Percentiles rank a stretch among this genome's conserved stretches.
phyloP scores from a whole-genome alignment of 768 basidiomycete genomes.

The Panaeolus papilionaceus region DNA sequence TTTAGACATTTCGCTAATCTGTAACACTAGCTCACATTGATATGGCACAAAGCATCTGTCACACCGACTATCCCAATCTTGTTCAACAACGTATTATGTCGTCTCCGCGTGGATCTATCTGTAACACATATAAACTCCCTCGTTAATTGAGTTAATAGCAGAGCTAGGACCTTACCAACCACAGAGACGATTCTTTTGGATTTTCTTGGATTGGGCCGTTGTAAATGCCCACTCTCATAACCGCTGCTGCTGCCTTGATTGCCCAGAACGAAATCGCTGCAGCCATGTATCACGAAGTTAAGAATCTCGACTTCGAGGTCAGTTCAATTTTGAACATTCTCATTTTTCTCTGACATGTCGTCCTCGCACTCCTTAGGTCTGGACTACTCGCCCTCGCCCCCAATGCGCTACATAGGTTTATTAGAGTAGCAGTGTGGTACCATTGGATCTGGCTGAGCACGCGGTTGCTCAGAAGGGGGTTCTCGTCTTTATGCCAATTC shows the following conservation, averaged over 20 bases:
- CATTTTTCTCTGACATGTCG: neutral
- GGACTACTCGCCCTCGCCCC: neutral
- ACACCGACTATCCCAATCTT: neutral
- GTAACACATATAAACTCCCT: neutral
- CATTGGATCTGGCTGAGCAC: neutral
- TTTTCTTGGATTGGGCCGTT: neutral
- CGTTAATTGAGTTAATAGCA: neutral
- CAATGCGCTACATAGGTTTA: neutral
- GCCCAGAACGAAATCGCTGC: neutral
- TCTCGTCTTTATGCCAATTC: neutral
- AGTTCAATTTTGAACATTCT: neutral
- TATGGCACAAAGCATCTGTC: neutral
- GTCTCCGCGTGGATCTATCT: slow-evolving; percentile 9
- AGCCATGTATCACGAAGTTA: neutral
- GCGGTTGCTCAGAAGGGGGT: neutral
- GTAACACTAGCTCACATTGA: neutral
- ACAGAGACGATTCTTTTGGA: neutral
- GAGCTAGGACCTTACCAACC: neutral
- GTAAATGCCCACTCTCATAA: neutral
- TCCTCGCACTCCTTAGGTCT: neutral
- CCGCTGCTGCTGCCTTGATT: neutral
- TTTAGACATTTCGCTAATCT: neutral
- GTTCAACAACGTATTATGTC: neutral
- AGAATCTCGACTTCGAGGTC: neutral
- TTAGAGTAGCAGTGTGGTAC: neutral